These are phyloP conservation scores for Vigna hirtella DNA, from an alignment of 306 rosid species.

Conservation along the genomic window DNA sequence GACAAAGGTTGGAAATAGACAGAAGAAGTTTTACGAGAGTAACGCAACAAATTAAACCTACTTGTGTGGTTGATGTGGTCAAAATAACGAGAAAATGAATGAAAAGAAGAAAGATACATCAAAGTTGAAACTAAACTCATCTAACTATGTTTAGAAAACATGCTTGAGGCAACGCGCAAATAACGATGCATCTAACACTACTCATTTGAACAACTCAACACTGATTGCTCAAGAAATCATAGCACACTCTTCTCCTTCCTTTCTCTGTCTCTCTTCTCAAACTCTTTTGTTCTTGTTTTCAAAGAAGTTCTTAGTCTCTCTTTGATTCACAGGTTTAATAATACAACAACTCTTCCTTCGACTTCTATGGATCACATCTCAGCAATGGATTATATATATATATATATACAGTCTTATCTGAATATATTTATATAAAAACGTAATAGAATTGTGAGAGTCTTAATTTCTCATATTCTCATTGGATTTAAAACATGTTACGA, in stretches of 20 bases:
- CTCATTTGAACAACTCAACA: constrained; percentile 6
- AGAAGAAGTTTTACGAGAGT: no score
- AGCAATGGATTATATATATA: no score
- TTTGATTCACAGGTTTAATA: constrained; percentile 39
- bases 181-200: constrained; percentile 8
- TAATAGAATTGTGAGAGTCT: no score
- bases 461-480: background rate
- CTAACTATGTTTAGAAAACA: background rate
- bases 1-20: no score
- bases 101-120: background rate
- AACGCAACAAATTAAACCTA: no score
- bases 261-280: background rate
- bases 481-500: background rate
- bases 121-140: background rate
- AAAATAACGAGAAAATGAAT: background rate
- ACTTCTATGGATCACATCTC: constrained; percentile 22
- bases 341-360: constrained; percentile 1
- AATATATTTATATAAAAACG: no score
- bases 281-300: background rate
- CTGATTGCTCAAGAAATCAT: background rate
- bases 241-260: background rate
- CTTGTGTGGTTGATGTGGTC: constrained; percentile 2
- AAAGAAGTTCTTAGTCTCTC: background rate
- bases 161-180: constrained; percentile 35
- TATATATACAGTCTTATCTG: no score